Base-by-base conservation (phyloP, 2,329 filamentous ascomycete genomes). In the Aspergillus tanneri region DNA sequence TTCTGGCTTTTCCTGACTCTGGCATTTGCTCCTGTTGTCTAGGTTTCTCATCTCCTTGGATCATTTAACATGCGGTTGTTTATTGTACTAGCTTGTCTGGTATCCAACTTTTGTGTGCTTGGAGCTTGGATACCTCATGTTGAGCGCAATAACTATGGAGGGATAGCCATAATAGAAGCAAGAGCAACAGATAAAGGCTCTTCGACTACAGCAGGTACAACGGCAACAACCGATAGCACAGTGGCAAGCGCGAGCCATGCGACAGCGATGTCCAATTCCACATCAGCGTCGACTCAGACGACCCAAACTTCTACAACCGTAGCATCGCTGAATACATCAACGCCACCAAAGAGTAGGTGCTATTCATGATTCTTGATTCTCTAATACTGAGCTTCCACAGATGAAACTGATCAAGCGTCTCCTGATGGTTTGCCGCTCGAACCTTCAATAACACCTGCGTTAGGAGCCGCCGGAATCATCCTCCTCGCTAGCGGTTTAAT, bases 391-490 rank as follows among this genome's bases (percentile, higher is more conserved):
- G 2, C 18, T 21, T 7, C 32, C 24, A 45, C 37, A 53, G 57
- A 62, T 52, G 53, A 40, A 30, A 46, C 54, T 21, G 60, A 57
- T 21, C 46, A 59, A 32, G 50, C 54, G 32, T 57, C 59, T 24
- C 56, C 59, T 1, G 61, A 67, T 46, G 62, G 60, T 42, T 77
- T 96, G 14, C 92, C 92, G 0, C 73, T 96, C 25, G 62, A 80
- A 19, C 90, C 92, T 0, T 71, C 68, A 46, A 77, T 97, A 39
- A 96, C 90, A 2, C 90, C 92, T 3, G 90, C 85, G 32, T 84
- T 89, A 70, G 88, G 84, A 3, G 81, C 96, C 40, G 85, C 84
- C 25, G 92, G 91, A 19, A 81, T 85, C 16, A 75, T 96, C 41
- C 76, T 97, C 50, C 77, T 97, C 35, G 64, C 84, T 3, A 81